These are phyloP conservation scores for Echeveria elegans DNA, from an alignment of 164 flowering plant genomes.

Conservation along the genomic window DNA sequence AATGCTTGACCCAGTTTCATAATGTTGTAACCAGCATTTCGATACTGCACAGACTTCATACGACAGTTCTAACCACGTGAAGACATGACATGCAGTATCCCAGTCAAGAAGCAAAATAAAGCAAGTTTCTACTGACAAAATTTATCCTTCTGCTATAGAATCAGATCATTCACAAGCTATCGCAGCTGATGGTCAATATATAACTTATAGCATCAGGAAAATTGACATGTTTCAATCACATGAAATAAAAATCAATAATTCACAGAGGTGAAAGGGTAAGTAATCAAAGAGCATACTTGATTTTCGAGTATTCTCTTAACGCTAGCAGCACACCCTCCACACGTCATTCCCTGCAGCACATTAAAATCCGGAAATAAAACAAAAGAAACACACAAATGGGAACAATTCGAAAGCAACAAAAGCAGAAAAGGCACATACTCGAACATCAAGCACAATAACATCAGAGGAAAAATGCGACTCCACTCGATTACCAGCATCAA, in stretches of 20 bases:
- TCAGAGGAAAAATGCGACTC: slow-evolving; percentile 41
- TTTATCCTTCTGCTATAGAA: not conserved
- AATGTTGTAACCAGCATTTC: not conserved
- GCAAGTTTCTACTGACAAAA: not conserved
- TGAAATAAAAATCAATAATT: not conserved
- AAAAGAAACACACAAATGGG: too few relatives aligned
- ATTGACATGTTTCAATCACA: not conserved
- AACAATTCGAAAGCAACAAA: not conserved
- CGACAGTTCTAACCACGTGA: not conserved
- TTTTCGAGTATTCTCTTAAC: slow-evolving; percentile 79
- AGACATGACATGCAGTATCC: not conserved
- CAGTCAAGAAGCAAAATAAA: not conserved
- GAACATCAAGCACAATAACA: slow-evolving; percentile 78
- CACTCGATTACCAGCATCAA: slow-evolving; percentile 34
- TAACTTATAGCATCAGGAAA: not conserved
- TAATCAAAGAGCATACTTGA: slow-evolving; percentile 41
- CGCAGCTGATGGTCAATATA: not conserved
- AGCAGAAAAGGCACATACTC: slow-evolving; percentile 31
- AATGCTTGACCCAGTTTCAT: not conserved
- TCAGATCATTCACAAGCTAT: too few relatives aligned
- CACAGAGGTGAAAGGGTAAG: not conserved
- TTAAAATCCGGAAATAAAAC: not conserved
- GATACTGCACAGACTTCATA: not conserved
- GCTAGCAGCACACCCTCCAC: slow-evolving; percentile 88
- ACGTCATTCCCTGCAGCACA: slow-evolving; percentile 66